Evolutionary conservation across 2,329 filamentous ascomycete species (phyloP), one percentile per base, ranked within the genome.

Genomic region (Cryphonectria japonica): DNA sequence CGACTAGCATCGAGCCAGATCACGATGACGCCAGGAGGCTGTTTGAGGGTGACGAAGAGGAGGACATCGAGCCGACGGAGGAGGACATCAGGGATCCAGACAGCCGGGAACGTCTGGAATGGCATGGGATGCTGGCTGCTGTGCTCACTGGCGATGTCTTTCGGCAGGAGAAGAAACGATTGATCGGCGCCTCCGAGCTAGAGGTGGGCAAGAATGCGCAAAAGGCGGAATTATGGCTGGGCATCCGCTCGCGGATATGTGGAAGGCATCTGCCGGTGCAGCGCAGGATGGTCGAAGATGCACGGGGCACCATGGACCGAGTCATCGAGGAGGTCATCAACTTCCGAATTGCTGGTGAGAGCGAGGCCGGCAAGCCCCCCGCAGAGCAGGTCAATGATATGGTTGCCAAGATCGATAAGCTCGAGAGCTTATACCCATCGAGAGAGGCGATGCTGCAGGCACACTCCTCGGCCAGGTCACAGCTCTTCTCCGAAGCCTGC

Each of bases 81-180:
- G 96, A 98, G 77, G 96, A 99, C 79, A 82, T 98, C 67, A 92
- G 93, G 80, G 93, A 98, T 76, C 93, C 94, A 0, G 90, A 91
- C 74, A 98, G 95, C 78, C 88, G 95, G 73, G 96, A 98, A 81
- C 87, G 95, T 61, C 85, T 99, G 34, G 96, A 99, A 82, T 99
- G 96, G 96, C 95, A 99, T 82, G 94, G 94, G 3, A 99, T 99
- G 96, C 84, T 99, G 70, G 93, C 95, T 72, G 97, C 95, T 19
- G 96, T 99, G 4, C 84, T 99, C 75, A 98, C 95, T 0, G 96
- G 96, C 75, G 96, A 99, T 80, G 96, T 99, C 11, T 95, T 99
- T 71, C 93, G 94, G 77, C 96, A 99, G 81, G 96, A 99, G 83
- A 99, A 99, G 86, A 97, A 97, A 81, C 90, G 96, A 61, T 82